Evolutionary conservation across 2,329 filamentous ascomycete genomes (phyloP).

Genomic region (Metarhizium anisopliae): DNA sequence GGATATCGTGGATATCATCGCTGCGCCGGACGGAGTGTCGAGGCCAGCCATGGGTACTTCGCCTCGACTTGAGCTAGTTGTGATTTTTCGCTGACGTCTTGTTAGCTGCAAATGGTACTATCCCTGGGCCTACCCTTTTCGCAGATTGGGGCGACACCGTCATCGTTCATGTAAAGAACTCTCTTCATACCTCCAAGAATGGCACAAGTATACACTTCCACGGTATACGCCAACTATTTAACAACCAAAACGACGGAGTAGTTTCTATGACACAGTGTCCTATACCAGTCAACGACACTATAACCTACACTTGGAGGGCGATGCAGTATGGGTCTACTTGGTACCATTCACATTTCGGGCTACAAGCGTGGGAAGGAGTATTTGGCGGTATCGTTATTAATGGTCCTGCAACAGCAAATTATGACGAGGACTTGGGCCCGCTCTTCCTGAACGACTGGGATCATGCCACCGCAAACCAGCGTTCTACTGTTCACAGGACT

Average conservation of each 20-base stretch:
- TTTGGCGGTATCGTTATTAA: constrained; percentile 54
- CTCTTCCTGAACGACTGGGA: constrained; percentile 53
- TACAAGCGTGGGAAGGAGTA: constrained; percentile 44
- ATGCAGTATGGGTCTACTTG: constrained; percentile 46
- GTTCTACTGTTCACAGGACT: constrained; percentile 14
- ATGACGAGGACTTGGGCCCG: constrained; percentile 54
- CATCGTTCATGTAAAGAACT: constrained; percentile 45
- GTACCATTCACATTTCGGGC: constrained; percentile 53
- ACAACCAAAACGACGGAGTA: constrained; percentile 49
- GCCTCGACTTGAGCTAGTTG: too few relatives aligned
- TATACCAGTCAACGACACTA: constrained; percentile 37
- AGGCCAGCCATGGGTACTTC: too few relatives aligned
- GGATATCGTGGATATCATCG: too few relatives aligned
- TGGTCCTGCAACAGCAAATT: constrained; percentile 48
- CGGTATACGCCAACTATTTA: constrained; percentile 48
- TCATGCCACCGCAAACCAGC: constrained; percentile 32
- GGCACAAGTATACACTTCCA: constrained; percentile 57
- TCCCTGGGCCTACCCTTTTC: constrained; percentile 50
- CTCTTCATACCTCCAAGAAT: constrained; percentile 30
- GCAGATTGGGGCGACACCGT: constrained; percentile 43
- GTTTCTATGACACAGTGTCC: constrained; percentile 39
- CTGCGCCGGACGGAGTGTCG: too few relatives aligned
- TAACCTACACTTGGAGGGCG: constrained; percentile 49
- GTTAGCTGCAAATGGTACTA: constrained; percentile 44
- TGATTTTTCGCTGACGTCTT: too few relatives aligned